Conservation (phyloP, 1,284 basidiomycete genomes). For the Pseudozyma sp. region DNA sequence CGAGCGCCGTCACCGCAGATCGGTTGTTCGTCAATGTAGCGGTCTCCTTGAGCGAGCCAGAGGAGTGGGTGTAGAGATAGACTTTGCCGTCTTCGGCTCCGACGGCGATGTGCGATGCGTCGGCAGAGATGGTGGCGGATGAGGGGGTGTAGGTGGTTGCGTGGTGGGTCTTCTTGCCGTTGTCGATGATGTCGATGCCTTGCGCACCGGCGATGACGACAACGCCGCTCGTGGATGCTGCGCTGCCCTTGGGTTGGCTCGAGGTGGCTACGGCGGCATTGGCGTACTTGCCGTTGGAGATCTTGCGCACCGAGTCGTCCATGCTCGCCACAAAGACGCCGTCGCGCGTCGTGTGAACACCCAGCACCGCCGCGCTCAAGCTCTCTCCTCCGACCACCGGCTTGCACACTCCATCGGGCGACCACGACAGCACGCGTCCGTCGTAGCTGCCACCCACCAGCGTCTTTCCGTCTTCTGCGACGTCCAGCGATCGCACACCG, state of each 20-base stretch:
- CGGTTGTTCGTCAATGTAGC: slow-evolving; percentile 75
- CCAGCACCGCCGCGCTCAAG: slow-evolving; percentile 78
- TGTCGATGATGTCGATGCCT: slow-evolving; percentile 74
- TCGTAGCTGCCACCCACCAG: slow-evolving; percentile 75
- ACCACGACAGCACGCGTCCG: slow-evolving; percentile 80
- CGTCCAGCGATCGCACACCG: slow-evolving; percentile 39
- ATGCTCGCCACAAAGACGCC: slow-evolving; percentile 42
- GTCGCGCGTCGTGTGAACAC: slow-evolving; percentile 70
- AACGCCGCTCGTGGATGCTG: slow-evolving; percentile 25
- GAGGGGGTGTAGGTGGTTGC: slow-evolving; percentile 40
- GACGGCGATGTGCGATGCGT: slow-evolving; percentile 75
- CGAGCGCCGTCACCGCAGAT: slow-evolving; percentile 76
- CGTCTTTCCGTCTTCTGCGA: slow-evolving; percentile 27
- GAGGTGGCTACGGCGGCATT: slow-evolving; percentile 67
- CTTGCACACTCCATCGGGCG: slow-evolving; percentile 61
- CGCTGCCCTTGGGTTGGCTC: slow-evolving; percentile 77
- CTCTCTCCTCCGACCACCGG: slow-evolving; percentile 76
- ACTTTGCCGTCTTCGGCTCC: slow-evolving; percentile 73
- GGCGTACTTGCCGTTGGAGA: slow-evolving; percentile 26
- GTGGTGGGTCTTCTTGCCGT: slow-evolving; percentile 41
- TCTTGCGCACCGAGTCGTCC: slow-evolving; percentile 54
- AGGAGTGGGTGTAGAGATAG: slow-evolving; percentile 44
- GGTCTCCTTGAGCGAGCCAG: slow-evolving; percentile 6
- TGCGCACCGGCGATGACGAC: slow-evolving; percentile 79
- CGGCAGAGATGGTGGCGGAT: slow-evolving; percentile 72